Percentiles rank a stretch among this genome's conserved stretches.
Evolutionary conservation across 495 filamentous ascomycete genomes (phyloP).

Genomic region (Penicillium manginii): DNA sequence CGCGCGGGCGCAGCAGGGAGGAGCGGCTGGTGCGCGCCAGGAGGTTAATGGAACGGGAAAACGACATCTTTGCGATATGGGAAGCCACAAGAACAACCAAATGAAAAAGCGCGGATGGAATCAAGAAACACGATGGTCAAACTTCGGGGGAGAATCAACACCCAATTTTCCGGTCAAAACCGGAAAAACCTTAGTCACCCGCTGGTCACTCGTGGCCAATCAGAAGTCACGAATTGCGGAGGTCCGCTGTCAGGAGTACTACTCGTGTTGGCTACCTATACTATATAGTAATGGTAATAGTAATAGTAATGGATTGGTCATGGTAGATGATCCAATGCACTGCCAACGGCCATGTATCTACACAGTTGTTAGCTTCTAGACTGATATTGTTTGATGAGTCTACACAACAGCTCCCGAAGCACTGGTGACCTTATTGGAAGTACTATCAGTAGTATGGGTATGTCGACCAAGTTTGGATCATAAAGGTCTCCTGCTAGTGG

Average conservation of each 20-base stretch:
- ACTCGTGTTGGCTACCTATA: too few species aligned
- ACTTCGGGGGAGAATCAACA: constrained; percentile 33
- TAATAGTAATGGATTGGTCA: too few species aligned
- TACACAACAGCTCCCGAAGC: too few species aligned
- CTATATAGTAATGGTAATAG: too few species aligned
- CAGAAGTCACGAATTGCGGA: constrained; percentile 43
- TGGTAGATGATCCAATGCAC: too few species aligned
- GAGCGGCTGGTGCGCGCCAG: constrained; percentile 70
- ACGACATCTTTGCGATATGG: constrained; percentile 60
- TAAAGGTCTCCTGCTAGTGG: too few species aligned
- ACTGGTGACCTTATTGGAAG: too few species aligned
- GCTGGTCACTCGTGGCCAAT: constrained; percentile 40
- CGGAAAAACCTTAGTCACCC: constrained; percentile 46
- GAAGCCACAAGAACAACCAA: constrained; percentile 39
- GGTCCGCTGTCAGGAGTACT: constrained; percentile 15
- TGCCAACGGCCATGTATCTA: too few species aligned
- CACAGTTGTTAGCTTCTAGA: too few species aligned
- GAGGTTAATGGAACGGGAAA: constrained; percentile 67
- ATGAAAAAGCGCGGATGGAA: constrained; percentile 37
- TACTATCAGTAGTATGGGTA: too few species aligned
- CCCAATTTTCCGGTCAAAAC: constrained; percentile 46
- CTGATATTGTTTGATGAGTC: too few species aligned
- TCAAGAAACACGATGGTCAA: constrained; percentile 18
- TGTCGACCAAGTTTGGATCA: too few species aligned
- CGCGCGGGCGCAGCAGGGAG: constrained; percentile 61